Evolutionary conservation across 1,284 basidiomycete species (phyloP).

Genomic region (Anthracocystis setariae): DNA sequence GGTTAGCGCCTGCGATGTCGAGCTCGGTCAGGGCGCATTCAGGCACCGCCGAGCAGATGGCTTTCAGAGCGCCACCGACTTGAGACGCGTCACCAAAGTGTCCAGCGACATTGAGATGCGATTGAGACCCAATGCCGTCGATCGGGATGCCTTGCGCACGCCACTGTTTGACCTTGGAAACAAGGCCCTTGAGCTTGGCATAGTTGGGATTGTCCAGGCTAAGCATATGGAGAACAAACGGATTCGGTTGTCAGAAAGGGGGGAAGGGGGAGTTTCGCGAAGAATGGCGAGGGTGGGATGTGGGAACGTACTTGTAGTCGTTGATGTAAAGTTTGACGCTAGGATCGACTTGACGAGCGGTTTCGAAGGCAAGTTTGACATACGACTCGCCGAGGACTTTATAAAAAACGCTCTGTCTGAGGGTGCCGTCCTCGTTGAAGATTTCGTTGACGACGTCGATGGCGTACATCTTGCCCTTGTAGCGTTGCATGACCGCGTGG

Average conservation of each 20-base stretch:
- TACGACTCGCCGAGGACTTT: conserved; percentile 26
- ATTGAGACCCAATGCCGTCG: conserved; percentile 30
- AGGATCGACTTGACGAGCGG: conserved; percentile 14
- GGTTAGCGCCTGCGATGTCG: conserved; percentile 13
- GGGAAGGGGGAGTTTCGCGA: too few species aligned
- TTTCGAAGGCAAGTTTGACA: conserved; percentile 24
- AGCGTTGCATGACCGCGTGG: conserved; percentile 13
- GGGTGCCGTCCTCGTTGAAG: conserved; percentile 27
- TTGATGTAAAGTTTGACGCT: conserved; percentile 33
- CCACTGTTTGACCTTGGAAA: conserved; percentile 26
- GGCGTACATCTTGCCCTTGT: conserved; percentile 32
- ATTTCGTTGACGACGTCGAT: conserved; percentile 31
- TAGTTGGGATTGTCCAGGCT: conserved; percentile 11
- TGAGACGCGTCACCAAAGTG: conserved; percentile 11
- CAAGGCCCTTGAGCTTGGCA: conserved; percentile 12
- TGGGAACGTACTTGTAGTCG: conserved; percentile 23
- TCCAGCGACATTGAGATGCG: conserved; percentile 16
- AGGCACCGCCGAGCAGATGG: conserved; percentile 10
- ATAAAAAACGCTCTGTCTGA: conserved; percentile 23
- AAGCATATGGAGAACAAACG: too few species aligned
- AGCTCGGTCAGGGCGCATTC: conserved; percentile 32
- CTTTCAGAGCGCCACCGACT: conserved; percentile 15
- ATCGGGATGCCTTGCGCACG: conserved; percentile 21
- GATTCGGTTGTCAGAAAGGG: too few species aligned
- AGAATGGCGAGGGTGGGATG: too few species aligned